phyloP scores from a whole-genome alignment of 2,329 filamentous ascomycete genomes.

The Lasiodiplodia sp. region DNA sequence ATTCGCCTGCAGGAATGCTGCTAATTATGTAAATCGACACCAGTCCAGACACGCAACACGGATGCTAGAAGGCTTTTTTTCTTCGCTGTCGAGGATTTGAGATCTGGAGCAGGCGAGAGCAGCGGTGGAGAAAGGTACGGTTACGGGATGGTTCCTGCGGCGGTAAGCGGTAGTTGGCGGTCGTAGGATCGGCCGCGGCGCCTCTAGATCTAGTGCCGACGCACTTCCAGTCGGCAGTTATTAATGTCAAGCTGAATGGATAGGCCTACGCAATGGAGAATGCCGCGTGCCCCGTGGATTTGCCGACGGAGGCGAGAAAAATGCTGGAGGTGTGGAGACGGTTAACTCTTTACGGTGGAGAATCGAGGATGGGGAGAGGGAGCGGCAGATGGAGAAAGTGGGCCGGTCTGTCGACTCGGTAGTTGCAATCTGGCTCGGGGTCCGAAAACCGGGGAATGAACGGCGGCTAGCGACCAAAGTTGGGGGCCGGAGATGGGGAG shows the following conservation, averaged over 20 bases:
- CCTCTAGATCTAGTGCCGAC: not conserved
- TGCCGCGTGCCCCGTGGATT: not conserved
- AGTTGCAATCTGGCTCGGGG: not conserved
- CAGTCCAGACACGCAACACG: not conserved
- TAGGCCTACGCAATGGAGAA: not conserved
- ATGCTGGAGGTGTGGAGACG: not conserved
- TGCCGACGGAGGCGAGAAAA: not conserved
- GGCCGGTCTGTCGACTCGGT: not conserved
- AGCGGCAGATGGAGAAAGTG: slow-evolving; percentile 8
- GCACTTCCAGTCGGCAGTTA: not conserved
- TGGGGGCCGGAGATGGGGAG: slow-evolving; percentile 24
- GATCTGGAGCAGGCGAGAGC: not conserved
- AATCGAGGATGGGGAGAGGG: not conserved
- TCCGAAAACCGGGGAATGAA: slow-evolving; percentile 22
- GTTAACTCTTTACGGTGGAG: not conserved
- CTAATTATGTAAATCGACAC: slow-evolving; percentile 2
- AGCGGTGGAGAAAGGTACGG: not conserved
- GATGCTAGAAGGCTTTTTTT: not conserved
- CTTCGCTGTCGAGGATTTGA: not conserved
- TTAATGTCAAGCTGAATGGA: not conserved
- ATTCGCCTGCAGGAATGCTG: not conserved
- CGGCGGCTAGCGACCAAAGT: not conserved
- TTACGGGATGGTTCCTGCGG: not conserved
- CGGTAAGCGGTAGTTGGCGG: not conserved
- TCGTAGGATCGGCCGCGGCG: not conserved